Base-by-base conservation (phyloP, 129 eudicot species). In the Pittosporum tobira region DNA sequence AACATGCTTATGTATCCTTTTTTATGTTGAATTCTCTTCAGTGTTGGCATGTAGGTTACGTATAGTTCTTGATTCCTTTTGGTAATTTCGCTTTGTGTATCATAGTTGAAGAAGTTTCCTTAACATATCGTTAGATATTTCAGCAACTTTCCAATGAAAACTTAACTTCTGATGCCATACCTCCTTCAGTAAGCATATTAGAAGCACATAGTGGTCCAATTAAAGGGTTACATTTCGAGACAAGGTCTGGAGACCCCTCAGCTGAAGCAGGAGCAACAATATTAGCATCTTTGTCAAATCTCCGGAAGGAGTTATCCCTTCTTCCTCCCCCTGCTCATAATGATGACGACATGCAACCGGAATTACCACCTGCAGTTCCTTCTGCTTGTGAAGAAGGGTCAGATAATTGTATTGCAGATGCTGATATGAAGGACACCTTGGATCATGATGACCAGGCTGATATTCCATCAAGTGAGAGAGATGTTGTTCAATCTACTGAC, bases 1-100 rank as follows among this genome's bases (percentile, higher is more conserved):
- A 77, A 59, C 88, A 86, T 76, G 82, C 95, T 63, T 91, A 91
- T 58, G 97, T 89, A 89, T 89, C 95, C 97, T 82, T 77, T 31
- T n/a, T 21, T 22, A 11, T 22, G 6, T 11, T 9, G 40, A 21
- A 1, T 0, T 38, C 30, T 44, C 52, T 56, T 45, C 10, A 15
- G 45, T 52, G 44, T 9, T 30, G 2, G 14, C 1, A 40, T 54
- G 22, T 56, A 2, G 18, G 22, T 15, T 51, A 22, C 56, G 25
- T 16, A 3, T 48, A 46, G 24, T 38, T 57, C n/a, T 11, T 22
- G 28, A 16, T 29, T 51, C 5, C 15, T 0, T 12, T 25, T 1
- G 28, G 48, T 25, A 45, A 12, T 52, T 48, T 47, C 13, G 13
- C 3, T 8, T 36, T 29, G 48, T 27, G 48, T 3, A 30, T 20